Conservation (phyloP, 116 monocot species). For the Dioscorea cayenensis region DNA sequence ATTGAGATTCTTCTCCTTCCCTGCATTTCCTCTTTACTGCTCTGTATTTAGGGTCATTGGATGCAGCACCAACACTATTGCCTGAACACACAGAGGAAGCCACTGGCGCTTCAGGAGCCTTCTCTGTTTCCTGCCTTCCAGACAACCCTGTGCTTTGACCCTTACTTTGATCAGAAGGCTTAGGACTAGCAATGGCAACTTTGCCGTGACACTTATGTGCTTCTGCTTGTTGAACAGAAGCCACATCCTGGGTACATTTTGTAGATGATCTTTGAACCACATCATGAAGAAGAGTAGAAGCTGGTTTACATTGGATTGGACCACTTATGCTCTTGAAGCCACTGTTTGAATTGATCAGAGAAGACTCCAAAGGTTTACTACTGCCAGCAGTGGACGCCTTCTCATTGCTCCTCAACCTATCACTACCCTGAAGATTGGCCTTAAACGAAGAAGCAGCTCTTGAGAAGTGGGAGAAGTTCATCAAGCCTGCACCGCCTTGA, state of each 20-base stretch:
- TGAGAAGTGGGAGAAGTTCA: slow-evolving; percentile 83
- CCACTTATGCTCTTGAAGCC: slow-evolving; percentile 8
- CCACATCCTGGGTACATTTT: slow-evolving; percentile 4
- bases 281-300: not conserved
- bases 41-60: slow-evolving; percentile 32
- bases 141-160: not conserved
- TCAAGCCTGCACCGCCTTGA: slow-evolving; percentile 4
- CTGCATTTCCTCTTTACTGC: slow-evolving; percentile 34
- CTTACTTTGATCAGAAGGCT: too few species aligned
- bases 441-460: slow-evolving; percentile 49
- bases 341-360: slow-evolving; percentile 13
- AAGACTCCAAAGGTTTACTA: slow-evolving; percentile 20
- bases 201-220: not conserved
- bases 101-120: slow-evolving; percentile 29
- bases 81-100: slow-evolving; percentile 78
- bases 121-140: slow-evolving; percentile 23
- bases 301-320: not conserved
- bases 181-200: too few species aligned
- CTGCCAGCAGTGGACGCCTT: slow-evolving; percentile 25
- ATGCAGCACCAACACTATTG: slow-evolving; percentile 26
- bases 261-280: slow-evolving; percentile 2
- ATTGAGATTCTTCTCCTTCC: slow-evolving; percentile 54
- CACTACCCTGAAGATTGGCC: slow-evolving; percentile 36
- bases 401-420: slow-evolving; percentile 44
- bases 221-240: slow-evolving; percentile 10